A percentile compares a stretch with the other conserved stretches of the same genome.
phyloP scores from a whole-genome alignment of 1,284 basidiomycete species.

The Stygiomarasmius scandens region DNA sequence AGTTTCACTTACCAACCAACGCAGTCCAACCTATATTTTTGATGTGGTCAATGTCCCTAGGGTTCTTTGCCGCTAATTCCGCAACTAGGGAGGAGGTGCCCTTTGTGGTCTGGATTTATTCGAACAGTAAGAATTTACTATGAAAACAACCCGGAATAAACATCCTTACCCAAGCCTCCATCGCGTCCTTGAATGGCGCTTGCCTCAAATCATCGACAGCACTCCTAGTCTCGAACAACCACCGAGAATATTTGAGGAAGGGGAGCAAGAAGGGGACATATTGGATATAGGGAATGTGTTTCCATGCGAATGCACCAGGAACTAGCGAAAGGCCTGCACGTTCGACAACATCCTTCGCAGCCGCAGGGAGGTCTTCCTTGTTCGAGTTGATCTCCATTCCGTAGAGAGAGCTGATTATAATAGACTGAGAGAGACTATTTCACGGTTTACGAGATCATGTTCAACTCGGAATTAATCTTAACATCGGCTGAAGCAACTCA shows the following conservation, averaged over 20 bases:
- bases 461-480: too few relatives aligned
- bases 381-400: background rate
- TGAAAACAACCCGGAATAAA: background rate
- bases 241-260: background rate
- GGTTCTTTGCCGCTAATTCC: background rate
- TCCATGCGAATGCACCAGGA: conserved; percentile 4
- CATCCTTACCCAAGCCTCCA: background rate
- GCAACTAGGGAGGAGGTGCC: background rate
- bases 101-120: background rate
- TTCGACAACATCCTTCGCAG: background rate
- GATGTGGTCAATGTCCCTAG: background rate
- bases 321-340: background rate
- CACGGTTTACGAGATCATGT: too few relatives aligned
- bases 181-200: background rate
- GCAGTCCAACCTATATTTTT: background rate
- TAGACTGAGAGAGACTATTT: conserved; percentile 1
- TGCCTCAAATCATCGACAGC: background rate
- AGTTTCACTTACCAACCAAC: background rate
- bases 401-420: conserved; percentile 1
- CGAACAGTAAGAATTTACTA: too few relatives aligned
- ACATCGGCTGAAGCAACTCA: background rate
- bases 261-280: background rate
- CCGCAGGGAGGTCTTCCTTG: background rate
- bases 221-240: background rate
- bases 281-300: background rate